Evolutionary conservation across 2,329 filamentous ascomycete species (phyloP).

Genomic region (Didymellaceae sp.): DNA sequence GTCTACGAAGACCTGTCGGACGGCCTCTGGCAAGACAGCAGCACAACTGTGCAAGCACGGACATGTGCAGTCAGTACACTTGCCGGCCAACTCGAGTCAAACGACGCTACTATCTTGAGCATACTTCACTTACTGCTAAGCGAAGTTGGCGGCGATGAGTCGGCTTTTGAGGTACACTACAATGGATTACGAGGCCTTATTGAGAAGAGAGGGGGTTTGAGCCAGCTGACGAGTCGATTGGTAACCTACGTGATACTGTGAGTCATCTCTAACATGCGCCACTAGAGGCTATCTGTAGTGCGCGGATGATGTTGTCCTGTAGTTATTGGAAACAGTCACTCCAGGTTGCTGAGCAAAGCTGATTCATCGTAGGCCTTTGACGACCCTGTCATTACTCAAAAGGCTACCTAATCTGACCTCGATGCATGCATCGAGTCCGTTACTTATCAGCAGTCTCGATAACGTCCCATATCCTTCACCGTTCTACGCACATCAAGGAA

Average conservation of each 20-base stretch:
- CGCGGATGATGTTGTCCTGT: too few species aligned
- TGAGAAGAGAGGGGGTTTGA: constrained; percentile 32
- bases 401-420: background rate
- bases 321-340: too few species aligned
- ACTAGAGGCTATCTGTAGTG: too few species aligned
- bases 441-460: background rate
- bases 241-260: constrained; percentile 40
- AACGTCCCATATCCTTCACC: constrained; percentile 26
- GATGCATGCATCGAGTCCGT: background rate
- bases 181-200: constrained; percentile 38
- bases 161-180: constrained; percentile 40
- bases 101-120: constrained; percentile 41
- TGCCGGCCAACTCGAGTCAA: constrained; percentile 34
- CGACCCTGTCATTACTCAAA: constrained; percentile 4
- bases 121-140: constrained; percentile 43
- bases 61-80: constrained; percentile 38
- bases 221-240: constrained; percentile 21
- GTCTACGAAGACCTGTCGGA: constrained; percentile 43
- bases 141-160: constrained; percentile 39
- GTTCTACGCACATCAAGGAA: constrained; percentile 26
- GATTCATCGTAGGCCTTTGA: background rate
- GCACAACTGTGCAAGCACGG: constrained; percentile 42
- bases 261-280: constrained; percentile 20
- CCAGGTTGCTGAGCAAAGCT: background rate
- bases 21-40: constrained; percentile 36